Conservation (phyloP, 73 alveolate species). For the Tetrahymena borealis region DNA sequence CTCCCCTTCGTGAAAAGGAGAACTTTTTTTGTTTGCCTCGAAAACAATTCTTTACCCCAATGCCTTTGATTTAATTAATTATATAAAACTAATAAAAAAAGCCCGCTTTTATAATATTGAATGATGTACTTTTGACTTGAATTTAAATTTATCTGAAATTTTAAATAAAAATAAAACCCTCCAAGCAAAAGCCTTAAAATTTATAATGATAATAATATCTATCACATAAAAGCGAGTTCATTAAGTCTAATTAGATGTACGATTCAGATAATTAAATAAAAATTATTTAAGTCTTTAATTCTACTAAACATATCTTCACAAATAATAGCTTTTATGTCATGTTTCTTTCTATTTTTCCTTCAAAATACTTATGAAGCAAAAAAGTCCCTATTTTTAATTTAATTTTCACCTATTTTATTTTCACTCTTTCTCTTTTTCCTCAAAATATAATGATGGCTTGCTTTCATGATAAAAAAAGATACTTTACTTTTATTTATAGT, state of each 20-base stretch:
- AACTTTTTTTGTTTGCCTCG: constrained; percentile 2
- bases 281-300: too few species aligned
- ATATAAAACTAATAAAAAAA: neutral
- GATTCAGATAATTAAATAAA: too few species aligned
- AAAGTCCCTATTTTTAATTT: neutral
- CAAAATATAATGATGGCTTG: too few species aligned
- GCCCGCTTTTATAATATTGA: neutral
- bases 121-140: neutral
- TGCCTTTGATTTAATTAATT: neutral
- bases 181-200: neutral
- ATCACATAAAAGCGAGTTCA: too few species aligned
- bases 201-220: too few species aligned
- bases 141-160: neutral
- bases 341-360: too few species aligned
- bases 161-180: neutral
- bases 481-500: too few species aligned
- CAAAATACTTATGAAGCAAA: too few species aligned
- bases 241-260: too few species aligned
- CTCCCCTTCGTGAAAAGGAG: neutral
- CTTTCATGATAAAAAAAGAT: too few species aligned
- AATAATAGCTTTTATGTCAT: too few species aligned
- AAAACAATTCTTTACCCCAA: neutral
- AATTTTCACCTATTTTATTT: neutral
- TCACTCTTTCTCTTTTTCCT: neutral
- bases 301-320: too few species aligned